Evolutionary conservation across 106 monocot genomes (phyloP).

Genomic region (Gastrodia elata): DNA sequence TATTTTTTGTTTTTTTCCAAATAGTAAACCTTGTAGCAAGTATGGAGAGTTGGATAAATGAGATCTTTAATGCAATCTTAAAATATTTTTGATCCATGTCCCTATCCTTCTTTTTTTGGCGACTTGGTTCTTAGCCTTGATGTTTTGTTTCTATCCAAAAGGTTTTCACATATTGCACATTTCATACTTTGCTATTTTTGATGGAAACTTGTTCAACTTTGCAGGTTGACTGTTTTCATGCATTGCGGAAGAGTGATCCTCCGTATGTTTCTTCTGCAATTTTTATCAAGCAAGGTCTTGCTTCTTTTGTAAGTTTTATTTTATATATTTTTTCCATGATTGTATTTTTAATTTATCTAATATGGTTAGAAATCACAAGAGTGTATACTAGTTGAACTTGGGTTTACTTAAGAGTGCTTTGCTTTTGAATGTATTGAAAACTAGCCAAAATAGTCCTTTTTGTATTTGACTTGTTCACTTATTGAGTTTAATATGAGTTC

Average conservation of each 20-base stretch:
- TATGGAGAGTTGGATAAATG: not conserved
- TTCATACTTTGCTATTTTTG: not conserved
- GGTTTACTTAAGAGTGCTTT: too few relatives aligned
- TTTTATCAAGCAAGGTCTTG: slow-evolving; percentile 83
- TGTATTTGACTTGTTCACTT: too few relatives aligned
- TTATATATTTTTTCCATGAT: slow-evolving; percentile 2
- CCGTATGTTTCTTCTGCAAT: slow-evolving; percentile 82
- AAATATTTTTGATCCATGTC: not conserved
- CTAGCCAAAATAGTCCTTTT: too few relatives aligned
- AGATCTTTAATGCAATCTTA: not conserved
- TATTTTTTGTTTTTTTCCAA: not conserved
- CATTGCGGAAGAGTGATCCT: slow-evolving; percentile 86
- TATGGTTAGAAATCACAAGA: not conserved
- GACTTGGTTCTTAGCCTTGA: not conserved
- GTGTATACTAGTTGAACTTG: too few relatives aligned
- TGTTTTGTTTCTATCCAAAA: not conserved
- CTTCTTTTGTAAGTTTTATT: slow-evolving; percentile 77
- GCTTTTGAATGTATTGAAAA: too few relatives aligned
- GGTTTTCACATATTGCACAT: not conserved
- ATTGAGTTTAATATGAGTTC: too few relatives aligned
- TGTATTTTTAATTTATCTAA: not conserved
- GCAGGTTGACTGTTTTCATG: slow-evolving; percentile 96
- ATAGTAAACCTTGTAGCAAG: not conserved
- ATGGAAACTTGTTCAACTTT: not conserved
- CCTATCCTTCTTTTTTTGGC: not conserved